Percentiles rank a stretch among this genome's conserved stretches.
Evolutionary conservation across 768 basidiomycete genomes (phyloP).

Genomic region (Termitomyces sp.): DNA sequence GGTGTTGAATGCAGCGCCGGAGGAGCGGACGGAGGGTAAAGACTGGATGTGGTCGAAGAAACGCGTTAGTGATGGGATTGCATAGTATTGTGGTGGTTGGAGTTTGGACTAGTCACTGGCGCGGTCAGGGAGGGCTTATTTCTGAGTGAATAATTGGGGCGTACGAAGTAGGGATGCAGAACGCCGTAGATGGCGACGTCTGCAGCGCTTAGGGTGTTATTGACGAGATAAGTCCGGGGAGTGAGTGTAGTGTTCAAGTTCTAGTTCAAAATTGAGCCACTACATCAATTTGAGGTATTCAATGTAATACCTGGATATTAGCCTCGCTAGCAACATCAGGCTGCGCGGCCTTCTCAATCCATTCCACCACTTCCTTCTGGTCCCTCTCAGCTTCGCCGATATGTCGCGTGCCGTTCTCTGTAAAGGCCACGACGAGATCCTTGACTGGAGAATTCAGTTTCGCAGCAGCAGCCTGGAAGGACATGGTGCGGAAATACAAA

Average conservation of each 20-base stretch:
- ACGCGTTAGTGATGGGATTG: conserved; percentile 80
- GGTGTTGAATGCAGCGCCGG: conserved; percentile 48
- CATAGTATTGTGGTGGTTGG: conserved; percentile 70
- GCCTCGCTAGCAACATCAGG: conserved; percentile 46
- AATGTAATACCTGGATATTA: conserved; percentile 46
- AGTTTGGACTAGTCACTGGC: conserved; percentile 56
- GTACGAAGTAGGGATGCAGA: conserved; percentile 80
- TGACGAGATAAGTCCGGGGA: conserved; percentile 82
- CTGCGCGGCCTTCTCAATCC: conserved; percentile 65
- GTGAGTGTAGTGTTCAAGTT: conserved; percentile 68
- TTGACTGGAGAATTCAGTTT: conserved; percentile 47
- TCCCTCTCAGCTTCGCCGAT: conserved; percentile 61
- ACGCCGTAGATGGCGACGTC: conserved; percentile 90
- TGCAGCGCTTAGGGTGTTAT: conserved; percentile 82
- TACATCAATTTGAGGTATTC: neutral
- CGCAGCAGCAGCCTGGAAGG: conserved; percentile 48
- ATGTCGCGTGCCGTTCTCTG: conserved; percentile 40
- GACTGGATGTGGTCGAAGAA: conserved; percentile 96
- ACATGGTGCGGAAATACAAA: conserved; percentile 37
- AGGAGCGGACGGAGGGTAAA: conserved; percentile 56
- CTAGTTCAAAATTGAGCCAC: conserved; percentile 35
- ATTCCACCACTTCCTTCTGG: conserved; percentile 59
- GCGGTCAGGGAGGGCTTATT: neutral
- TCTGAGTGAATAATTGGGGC: conserved; percentile 27
- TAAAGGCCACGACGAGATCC: conserved; percentile 54